Base-by-base conservation (phyloP, 805 yeast genomes). In the Candida michaelii region DNA sequence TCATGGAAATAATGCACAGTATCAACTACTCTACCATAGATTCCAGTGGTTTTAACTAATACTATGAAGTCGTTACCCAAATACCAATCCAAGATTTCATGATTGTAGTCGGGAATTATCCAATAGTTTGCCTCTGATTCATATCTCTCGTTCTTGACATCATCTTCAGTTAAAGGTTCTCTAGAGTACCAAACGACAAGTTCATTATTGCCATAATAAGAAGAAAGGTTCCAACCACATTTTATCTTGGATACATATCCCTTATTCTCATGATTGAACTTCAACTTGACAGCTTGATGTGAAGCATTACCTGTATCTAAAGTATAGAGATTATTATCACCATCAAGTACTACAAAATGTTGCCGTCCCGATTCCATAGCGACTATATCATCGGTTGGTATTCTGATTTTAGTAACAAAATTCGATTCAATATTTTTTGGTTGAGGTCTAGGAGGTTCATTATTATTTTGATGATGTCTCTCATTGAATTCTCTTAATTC, bases 201-300 rank as follows among this genome's bases (percentile, higher is more conserved):
- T 0, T 90, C 62, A 5, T 63, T 62, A 14, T 64, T 64, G 2
- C 80, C 60, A 36, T 71, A 65, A 15, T 77, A 77, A 31, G 78
- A 76, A 39, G 78, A 75, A 12, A 73, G 58, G 44, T 76, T 73
- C 91, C 91, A 85, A 0, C 91, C 93, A 13, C 87, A 82, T 10
- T 71, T 68, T 8, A 80, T 71, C 48, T 73, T 76, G 19, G 67
- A 43, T 9, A 77, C 68, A 18, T 12, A 13, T 4, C 11, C 14
- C 8, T 16, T 25, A 4, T 27, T 24, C 2, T 3, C 7, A 13
- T 25, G 31, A 25, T 21, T 23, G 44, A 81, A 76, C 3, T 40
- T 53, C 24, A 82, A 46, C 38, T 51, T 53, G 4, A 79, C 69
- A 0, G 84, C 88, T 12, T 33, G 27, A 39, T 50, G 47, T 7